Evolutionary conservation across 768 basidiomycete genomes (phyloP), one percentile per base, ranked within the genome.

Genomic region (Auricularia heimuer): DNA sequence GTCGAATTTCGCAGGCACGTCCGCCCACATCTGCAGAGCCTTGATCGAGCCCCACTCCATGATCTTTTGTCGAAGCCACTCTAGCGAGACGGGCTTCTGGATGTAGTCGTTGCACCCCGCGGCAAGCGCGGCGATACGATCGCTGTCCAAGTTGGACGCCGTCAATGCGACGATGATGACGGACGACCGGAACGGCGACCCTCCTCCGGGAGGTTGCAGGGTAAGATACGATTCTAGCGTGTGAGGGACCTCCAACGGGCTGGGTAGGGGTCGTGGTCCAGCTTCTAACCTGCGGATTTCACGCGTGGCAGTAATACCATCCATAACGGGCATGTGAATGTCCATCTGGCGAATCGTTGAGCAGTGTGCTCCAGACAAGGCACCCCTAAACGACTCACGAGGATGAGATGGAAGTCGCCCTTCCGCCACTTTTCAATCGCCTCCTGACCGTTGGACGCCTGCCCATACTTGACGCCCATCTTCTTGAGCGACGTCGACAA

Each of bases 141-240:
- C 97, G 67, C 85, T 88, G 73, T 94, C 90, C n/a, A 96, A 80
- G 11, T 92, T 92, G 2, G 95, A 98, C 2, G 97, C 97, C 1
- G 97, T 99, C 61, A 98, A 82, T n/a, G 97, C 97, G 67, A 99
- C 95, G 70, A 99, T 98, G 77, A 99, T 98, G 68, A 99, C 97
- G 3, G 95, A 92, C 10, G 92, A 93, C 16, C 88, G 88, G 71
- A 92, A 91, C 0, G 93, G 90, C 0, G 86, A 60, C 14, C 56
- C 56, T 12, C 56, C 56, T 6, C 56, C 56, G 7, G 56, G 56
- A 1, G 56, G 56, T 18, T 33, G 34, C 29, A 60, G 29, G 16
- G 34, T 60, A 0, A 24, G 14, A 12, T 14, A 24, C 1, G 56
- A 24, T 60, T 60, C 56, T 7, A 10, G 24, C 24, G 34, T 18